Evolutionary conservation across 2,329 filamentous ascomycete genomes (phyloP).

Genomic region (Penicillium decumbens): DNA sequence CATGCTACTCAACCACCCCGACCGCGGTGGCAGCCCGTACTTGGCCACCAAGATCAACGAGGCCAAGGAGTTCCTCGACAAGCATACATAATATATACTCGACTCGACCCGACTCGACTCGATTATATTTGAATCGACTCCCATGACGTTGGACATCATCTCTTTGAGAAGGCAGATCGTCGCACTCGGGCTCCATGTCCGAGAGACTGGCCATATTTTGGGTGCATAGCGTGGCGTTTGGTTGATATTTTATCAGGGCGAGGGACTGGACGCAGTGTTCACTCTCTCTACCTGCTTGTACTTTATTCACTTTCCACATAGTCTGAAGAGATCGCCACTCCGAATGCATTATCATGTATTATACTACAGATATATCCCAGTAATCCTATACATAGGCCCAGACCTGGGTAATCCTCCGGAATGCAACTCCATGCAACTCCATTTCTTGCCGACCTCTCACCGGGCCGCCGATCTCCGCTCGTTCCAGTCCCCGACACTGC

Average conservation of each 20-base stretch:
- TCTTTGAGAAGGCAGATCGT: neutral
- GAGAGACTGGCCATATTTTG: slow-evolving; percentile 26
- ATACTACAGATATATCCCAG: neutral
- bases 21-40: slow-evolving; percentile 94
- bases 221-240: slow-evolving; percentile 42
- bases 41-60: slow-evolving; percentile 97
- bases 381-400: neutral
- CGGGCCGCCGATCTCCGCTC: slow-evolving; percentile 8
- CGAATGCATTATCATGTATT: slow-evolving; percentile 33
- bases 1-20: slow-evolving; percentile 94
- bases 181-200: slow-evolving; percentile 14
- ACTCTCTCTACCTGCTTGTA: slow-evolving; percentile 55
- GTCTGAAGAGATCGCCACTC: slow-evolving; percentile 62
- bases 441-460: neutral
- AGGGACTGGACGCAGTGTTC: slow-evolving; percentile 15
- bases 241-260: slow-evolving; percentile 28
- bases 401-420: neutral
- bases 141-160: neutral
- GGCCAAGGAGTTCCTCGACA: slow-evolving; percentile 93
- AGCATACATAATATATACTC: slow-evolving; percentile 43
- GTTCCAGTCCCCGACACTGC: slow-evolving; percentile 1
- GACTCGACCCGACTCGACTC: neutral
- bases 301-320: slow-evolving; percentile 51
- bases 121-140: neutral
- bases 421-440: neutral